These are phyloP conservation scores for Aspergillus clavatus DNA, from an alignment of 2,329 filamentous ascomycete species.

Conservation along the genomic window DNA sequence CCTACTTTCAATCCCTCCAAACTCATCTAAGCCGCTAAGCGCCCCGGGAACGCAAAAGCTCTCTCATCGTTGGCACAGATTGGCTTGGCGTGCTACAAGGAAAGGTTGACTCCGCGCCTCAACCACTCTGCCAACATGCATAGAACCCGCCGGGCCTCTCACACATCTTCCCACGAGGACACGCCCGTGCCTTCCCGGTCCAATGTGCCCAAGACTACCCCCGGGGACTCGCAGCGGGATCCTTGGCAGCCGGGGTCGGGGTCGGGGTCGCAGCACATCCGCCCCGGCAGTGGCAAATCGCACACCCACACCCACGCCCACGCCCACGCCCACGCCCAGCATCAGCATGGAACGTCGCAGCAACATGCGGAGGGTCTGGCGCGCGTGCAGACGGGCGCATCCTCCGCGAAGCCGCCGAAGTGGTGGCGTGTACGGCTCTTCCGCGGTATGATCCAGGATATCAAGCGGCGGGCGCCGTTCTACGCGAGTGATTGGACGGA, in stretches of 20 bases:
- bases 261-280: not conserved
- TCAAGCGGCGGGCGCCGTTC: slow-evolving; percentile 68
- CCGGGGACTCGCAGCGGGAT: slow-evolving; percentile 17
- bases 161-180: slow-evolving; percentile 15
- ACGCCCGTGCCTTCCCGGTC: slow-evolving; percentile 21
- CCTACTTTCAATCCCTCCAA: too few species aligned
- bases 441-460: slow-evolving; percentile 73
- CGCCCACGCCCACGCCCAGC: not conserved
- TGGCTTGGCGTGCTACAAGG: too few species aligned
- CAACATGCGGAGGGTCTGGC: not conserved
- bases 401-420: slow-evolving; percentile 18
- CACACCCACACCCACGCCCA: not conserved
- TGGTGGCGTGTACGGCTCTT: slow-evolving; percentile 77
- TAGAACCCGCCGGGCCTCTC: slow-evolving; percentile 5
- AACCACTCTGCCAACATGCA: not conserved
- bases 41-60: too few species aligned
- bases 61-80: too few species aligned
- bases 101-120: too few species aligned
- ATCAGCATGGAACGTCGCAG: not conserved
- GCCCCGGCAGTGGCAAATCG: not conserved
- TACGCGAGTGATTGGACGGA: slow-evolving; percentile 80
- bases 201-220: slow-evolving; percentile 23
- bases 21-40: too few species aligned
- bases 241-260: slow-evolving; percentile 18
- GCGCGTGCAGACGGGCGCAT: slow-evolving; percentile 7